phyloP scores from a whole-genome alignment of 257 asterid species.

The Henckelia pumila region DNA sequence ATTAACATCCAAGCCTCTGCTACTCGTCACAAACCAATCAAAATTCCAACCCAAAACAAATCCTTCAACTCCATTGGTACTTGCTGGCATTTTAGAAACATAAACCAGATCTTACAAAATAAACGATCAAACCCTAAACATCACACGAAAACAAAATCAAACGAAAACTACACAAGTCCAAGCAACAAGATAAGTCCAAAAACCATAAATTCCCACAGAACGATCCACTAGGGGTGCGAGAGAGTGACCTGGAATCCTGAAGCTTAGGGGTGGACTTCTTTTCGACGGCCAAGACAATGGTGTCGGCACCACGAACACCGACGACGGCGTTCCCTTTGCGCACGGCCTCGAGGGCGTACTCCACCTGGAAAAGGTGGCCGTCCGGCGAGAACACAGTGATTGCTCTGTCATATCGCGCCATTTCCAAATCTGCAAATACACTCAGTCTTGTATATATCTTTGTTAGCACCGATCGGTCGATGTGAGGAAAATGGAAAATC shows the following conservation, averaged over 20 bases:
- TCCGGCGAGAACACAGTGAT: conserved; percentile 96
- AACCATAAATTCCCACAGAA: not conserved
- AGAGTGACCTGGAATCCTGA: conserved; percentile 74
- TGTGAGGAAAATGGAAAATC: not conserved
- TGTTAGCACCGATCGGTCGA: no score
- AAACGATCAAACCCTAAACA: not conserved
- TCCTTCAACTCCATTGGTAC: not conserved
- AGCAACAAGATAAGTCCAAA: conserved; percentile 29
- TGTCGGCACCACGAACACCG: conserved; percentile 87
- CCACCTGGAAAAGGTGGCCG: conserved; percentile 95
- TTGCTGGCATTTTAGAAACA: not conserved
- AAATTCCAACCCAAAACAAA: not conserved
- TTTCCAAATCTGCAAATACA: no score
- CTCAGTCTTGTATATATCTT: no score
- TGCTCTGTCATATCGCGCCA: conserved; percentile 96
- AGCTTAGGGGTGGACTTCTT: conserved; percentile 95
- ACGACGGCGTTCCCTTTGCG: conserved; percentile 97
- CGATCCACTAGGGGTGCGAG: conserved; percentile 25
- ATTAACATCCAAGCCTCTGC: not conserved
- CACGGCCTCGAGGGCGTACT: conserved; percentile 96
- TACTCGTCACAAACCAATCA: not conserved
- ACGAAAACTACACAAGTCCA: conserved; percentile 4
- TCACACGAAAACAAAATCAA: not conserved
- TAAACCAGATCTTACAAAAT: not conserved
- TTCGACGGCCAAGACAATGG: conserved; percentile 90